Base-by-base conservation (phyloP, 495 filamentous ascomycete genomes). In the Aspergillus ostianus region DNA sequence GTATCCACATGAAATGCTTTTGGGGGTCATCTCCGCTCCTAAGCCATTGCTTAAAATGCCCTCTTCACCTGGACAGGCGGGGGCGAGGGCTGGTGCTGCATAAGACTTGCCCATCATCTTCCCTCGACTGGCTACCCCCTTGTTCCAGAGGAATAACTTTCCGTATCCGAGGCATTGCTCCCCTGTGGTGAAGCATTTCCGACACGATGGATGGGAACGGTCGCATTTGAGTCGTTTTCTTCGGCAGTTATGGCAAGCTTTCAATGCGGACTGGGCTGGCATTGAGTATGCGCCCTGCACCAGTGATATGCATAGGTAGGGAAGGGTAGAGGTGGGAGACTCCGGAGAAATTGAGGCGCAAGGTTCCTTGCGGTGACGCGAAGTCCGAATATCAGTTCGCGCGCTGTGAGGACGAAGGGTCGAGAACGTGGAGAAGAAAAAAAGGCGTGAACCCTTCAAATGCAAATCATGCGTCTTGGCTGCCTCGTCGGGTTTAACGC, bases 201-300 rank as follows among this genome's bases (percentile, higher is more conserved):
- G 23, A 46, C 60, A 62, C 0, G 21, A n/a, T 5, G 60, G 60
- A 17, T 53, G 9, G 41, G 23, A 19, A 18, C 55, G 51, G 20
- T 62, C 60, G 59, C 64, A 77, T 46, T 48, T 57, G 7, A 53
- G 41, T 20, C 60, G 54, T 13, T 55, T 41, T 36, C 57, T 47
- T 6, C 57, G 57, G 41, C 57, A 60, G 19, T 60, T 60, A 36
- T 60, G 57, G 44, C 57, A 60, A 19, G 57, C n/a, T 32, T 60
- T 60, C 20, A 2, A 51, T 18, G 0, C 6, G 5, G 49, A 27
- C 27, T 15, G 21, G 12, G 4, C 15, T 51, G 23, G 21, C 23
- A 20, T 21, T 51, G 49, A n/a, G 13, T 8, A 23, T 13, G 20
- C 47, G 47, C 30, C 30, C 8, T 3, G 30, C 30, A 32, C 7